Evolutionary conservation across 1,139 yeast genomes (phyloP), one percentile per base, ranked within the genome.

Genomic region (Sugiyamaella grinbergsii): DNA sequence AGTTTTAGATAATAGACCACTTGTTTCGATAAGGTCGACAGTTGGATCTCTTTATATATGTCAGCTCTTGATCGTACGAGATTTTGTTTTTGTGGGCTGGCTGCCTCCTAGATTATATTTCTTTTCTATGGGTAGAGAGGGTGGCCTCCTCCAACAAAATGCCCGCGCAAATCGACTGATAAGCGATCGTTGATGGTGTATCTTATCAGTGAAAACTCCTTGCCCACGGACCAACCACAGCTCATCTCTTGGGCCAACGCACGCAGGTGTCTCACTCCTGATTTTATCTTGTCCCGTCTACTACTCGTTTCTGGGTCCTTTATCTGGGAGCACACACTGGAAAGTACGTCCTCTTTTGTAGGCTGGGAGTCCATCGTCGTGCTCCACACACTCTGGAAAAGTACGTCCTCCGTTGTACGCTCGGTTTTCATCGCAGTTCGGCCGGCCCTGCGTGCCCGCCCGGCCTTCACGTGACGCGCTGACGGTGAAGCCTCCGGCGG

Each of bases 121-220:
- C n/a, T n/a, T n/a, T n/a, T n/a, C n/a, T n/a, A n/a, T n/a, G n/a
- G n/a, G n/a, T n/a, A n/a, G n/a, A n/a, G n/a, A n/a, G n/a, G n/a
- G n/a, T n/a, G n/a, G n/a, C n/a, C n/a, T 22, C 29, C 26, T 7
- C 10, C 26, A 6, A 19, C 41, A 5, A 8, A n/a, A 37, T 37
- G 41, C 29, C 41, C 41, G 41, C 41, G 41, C 41, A 34, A 11
- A 37, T 16, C 29, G 20, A 37, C 41, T 37, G 41, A 37, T 37
- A 37, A 37, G 41, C 29, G 15, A 7, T 4, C 31, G 6, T 13
- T 13, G n/a, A 16, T 23, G 31, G 19, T 15, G 10, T 22, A 37
- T 37, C 41, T 37, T 37, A 37, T 37, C 41, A 37, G 41, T 37
- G 13, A 18, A 6, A 3, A 34, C n/a, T 15, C 41, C 41, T 36